Evolutionary conservation across 805 yeast genomes (phyloP).

Genomic region (Yamadazyma insecticola): DNA sequence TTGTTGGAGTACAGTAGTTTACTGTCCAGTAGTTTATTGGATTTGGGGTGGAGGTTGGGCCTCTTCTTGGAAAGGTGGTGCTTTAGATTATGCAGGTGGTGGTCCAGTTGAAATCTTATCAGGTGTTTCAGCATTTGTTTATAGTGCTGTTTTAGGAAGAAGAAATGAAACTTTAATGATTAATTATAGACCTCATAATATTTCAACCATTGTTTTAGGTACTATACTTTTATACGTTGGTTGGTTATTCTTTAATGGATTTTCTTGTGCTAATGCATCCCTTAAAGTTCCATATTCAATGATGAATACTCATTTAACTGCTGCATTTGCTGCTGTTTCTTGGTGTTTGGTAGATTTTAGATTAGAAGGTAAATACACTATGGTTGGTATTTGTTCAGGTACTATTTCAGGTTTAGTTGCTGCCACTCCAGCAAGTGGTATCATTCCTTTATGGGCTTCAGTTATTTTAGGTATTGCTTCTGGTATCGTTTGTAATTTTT

Average conservation of each 20-base stretch:
- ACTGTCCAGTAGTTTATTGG: conserved; percentile 95
- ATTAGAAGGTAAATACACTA: conserved; percentile 85
- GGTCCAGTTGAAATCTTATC: conserved; percentile 94
- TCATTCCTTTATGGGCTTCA: conserved; percentile 88
- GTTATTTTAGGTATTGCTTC: conserved; percentile 77
- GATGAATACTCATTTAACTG: conserved; percentile 87
- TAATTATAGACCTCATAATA: conserved; percentile 93
- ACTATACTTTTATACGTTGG: conserved; percentile 88
- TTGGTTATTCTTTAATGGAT: conserved; percentile 95
- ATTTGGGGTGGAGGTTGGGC: conserved; percentile 98
- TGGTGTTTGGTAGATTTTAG: conserved; percentile 92
- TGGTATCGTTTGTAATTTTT: conserved; percentile 81
- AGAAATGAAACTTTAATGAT: conserved; percentile 72
- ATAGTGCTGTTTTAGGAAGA: conserved; percentile 74
- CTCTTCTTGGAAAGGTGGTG: conserved; percentile 69
- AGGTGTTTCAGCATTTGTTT: conserved; percentile 87
- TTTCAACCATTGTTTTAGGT: conserved; percentile 84
- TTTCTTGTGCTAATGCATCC: conserved; percentile 78
- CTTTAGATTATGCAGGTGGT: conserved; percentile 95
- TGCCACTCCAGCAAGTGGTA: conserved; percentile 93
- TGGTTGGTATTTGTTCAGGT: conserved; percentile 94
- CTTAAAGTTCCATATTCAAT: conserved; percentile 83
- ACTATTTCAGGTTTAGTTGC: conserved; percentile 94
- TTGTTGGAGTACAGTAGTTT: conserved; percentile 86
- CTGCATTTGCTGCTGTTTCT: conserved; percentile 84